These are phyloP conservation scores for Debaryomyces coudertii DNA, from an alignment of 1,139 yeast genomes.

Conservation along the genomic window DNA sequence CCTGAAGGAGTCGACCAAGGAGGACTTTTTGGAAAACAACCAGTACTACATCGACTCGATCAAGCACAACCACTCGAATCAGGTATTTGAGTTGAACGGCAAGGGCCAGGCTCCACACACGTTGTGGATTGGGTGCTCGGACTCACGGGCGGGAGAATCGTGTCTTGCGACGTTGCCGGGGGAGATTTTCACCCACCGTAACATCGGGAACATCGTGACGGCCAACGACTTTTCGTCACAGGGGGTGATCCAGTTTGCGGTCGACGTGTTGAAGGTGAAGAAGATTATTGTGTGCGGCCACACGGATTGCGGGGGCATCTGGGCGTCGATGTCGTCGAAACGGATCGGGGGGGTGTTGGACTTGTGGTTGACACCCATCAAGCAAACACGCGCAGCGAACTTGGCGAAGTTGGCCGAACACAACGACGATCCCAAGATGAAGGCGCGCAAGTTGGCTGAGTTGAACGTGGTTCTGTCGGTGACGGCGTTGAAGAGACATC, in stretches of 20 bases:
- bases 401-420: conserved; percentile 47
- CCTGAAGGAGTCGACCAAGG: conserved; percentile 57
- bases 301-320: conserved; percentile 95
- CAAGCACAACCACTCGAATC: conserved; percentile 59
- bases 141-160: conserved; percentile 85
- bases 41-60: conserved; percentile 65
- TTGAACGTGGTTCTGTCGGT: conserved; percentile 72
- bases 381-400: conserved; percentile 69
- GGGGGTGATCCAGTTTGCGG: conserved; percentile 88
- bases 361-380: conserved; percentile 74
- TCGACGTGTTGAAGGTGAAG: conserved; percentile 80
- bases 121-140: conserved; percentile 95
- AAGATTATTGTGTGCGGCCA: conserved; percentile 95
- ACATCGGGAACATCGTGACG: conserved; percentile 81
- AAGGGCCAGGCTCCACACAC: conserved; percentile 93
- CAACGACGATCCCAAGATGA: conserved; percentile 53
- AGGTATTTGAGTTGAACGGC: conserved; percentile 68
- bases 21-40: conserved; percentile 72
- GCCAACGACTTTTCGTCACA: conserved; percentile 75
- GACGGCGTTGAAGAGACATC: conserved; percentile 64
- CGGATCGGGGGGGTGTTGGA: conserved; percentile 76
- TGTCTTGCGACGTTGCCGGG: conserved; percentile 87
- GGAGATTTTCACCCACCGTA: conserved; percentile 90
- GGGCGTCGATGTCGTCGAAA: conserved; percentile 77
- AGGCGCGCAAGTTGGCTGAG: conserved; percentile 71